Conservation (phyloP, 305 asterid genomes). For the Fraxinus albicans region DNA sequence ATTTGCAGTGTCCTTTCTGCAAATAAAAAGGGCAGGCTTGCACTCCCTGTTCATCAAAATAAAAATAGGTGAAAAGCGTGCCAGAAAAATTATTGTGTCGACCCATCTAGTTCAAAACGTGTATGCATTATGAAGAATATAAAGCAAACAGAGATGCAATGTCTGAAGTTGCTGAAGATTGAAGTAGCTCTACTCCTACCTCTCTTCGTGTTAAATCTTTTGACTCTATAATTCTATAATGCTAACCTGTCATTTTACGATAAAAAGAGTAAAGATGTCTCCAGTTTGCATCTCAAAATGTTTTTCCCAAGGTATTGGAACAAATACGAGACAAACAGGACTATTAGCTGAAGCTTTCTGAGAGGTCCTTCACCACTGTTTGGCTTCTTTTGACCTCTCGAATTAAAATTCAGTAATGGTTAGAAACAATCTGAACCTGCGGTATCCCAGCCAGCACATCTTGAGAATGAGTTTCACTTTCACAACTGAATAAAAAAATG, state of each 20-base stretch:
- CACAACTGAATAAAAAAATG: not conserved
- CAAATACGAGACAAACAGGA: not conserved
- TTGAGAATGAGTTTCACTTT: not conserved
- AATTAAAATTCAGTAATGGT: not conserved
- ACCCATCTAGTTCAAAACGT: not conserved
- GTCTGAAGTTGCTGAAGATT: not conserved
- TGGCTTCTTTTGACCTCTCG: not conserved
- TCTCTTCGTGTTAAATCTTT: not conserved
- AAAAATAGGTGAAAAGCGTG: not conserved
- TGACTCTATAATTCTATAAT: not conserved
- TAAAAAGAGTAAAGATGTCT: not conserved
- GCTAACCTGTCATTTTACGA: not conserved
- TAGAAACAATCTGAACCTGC: not conserved
- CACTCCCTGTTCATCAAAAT: constrained; percentile 48
- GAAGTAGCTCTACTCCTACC: not conserved
- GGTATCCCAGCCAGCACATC: not conserved
- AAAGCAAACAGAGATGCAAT: not conserved
- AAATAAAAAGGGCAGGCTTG: constrained; percentile 66
- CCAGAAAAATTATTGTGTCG: not conserved
- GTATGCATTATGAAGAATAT: not conserved
- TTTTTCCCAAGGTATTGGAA: not conserved
- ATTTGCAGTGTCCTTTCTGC: constrained; percentile 71
- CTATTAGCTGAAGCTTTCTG: not conserved
- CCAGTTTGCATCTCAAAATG: not conserved
- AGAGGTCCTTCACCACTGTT: not conserved